Base-by-base conservation (phyloP, 768 basidiomycete genomes). In the Trametes villosa region DNA sequence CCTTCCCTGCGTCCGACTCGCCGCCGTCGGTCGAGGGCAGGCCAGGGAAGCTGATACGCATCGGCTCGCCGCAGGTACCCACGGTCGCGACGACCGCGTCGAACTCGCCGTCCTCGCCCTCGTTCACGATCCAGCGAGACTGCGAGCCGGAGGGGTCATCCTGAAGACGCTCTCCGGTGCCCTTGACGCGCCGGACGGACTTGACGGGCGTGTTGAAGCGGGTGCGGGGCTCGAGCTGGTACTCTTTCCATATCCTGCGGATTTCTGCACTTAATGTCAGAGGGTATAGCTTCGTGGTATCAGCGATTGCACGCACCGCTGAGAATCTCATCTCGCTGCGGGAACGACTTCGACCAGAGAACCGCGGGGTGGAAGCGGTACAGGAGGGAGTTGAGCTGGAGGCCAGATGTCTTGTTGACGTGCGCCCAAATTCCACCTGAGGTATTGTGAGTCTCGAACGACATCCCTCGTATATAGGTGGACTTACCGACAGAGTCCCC, bases 301-400 rank as follows among this genome's bases (percentile, higher is more conserved):
- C 15, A 29, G 11, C 13, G 13, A 24, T 15, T 33, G 29, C 5
- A 59, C 71, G 20, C 30, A 81, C 81, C 76, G 40, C 66, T 62
- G 1, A 85, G 70, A 34, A 85, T 83, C 65, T 83, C 83, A 49
- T 83, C 79, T n/a, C 79, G 66, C 17, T 71, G 59, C 0, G 83
- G 83, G 64, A 81, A 83, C 5, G 76, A 75, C 34, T 68, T 65
- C 12, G 71, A 70, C 82, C 83, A 84, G 20, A 78, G 64, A 0
- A 77, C 71, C 9, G 67, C 77, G 20, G 81, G 82, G 60, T 81
- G 80, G 68, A 82, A 83, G 45, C 82, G 81, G 63, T 83, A 83
- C 0, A 82, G 65, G 8, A 82, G 59, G 0, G 80, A 81, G 68
- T 82, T 83, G 42, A 84, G 73, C 65, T 84, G 83, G 0, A 84